phyloP scores from a whole-genome alignment of 2,329 filamentous ascomycete genomes.

The Talaromyces atroroseus region DNA sequence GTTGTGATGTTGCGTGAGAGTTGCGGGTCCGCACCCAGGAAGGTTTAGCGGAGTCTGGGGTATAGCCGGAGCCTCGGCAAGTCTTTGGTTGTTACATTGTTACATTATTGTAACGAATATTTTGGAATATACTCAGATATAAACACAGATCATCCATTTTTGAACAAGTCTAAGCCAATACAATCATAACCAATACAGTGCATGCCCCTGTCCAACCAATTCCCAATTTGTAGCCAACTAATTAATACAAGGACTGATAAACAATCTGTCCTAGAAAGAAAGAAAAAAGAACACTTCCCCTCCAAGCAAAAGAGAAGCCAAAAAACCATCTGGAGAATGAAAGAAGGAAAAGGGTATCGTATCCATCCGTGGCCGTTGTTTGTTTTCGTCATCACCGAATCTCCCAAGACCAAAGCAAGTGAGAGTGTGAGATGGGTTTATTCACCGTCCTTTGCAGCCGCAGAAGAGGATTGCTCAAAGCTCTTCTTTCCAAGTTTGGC shows the following conservation, averaged over 20 bases:
- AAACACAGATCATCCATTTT: background rate
- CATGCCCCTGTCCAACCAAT: background rate
- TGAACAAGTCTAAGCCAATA: background rate
- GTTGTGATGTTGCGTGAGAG: background rate
- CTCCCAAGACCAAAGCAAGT: background rate
- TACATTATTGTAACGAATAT: background rate
- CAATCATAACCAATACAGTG: background rate
- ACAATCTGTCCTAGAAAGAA: background rate
- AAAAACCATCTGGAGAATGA: background rate
- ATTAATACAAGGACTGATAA: background rate
- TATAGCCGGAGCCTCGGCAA: conserved; percentile 12
- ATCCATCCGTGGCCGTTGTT: conserved; percentile 6
- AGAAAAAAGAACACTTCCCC: background rate
- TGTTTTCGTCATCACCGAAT: background rate
- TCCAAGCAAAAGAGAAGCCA: background rate
- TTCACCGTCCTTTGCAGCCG: conserved; percentile 2
- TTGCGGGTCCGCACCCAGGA: background rate
- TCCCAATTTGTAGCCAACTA: conserved; percentile 1
- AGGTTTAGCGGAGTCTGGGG: conserved; percentile 11
- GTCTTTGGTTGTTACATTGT: background rate
- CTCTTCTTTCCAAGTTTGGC: conserved; percentile 44
- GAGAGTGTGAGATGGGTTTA: background rate
- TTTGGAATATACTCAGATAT: background rate
- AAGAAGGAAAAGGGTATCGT: conserved; percentile 12
- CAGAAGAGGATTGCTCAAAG: conserved; percentile 32